Percentiles rank a stretch among this genome's conserved stretches.
phyloP scores from a whole-genome alignment of 2,329 filamentous ascomycete species.

The Paramyrothecium sp. region DNA sequence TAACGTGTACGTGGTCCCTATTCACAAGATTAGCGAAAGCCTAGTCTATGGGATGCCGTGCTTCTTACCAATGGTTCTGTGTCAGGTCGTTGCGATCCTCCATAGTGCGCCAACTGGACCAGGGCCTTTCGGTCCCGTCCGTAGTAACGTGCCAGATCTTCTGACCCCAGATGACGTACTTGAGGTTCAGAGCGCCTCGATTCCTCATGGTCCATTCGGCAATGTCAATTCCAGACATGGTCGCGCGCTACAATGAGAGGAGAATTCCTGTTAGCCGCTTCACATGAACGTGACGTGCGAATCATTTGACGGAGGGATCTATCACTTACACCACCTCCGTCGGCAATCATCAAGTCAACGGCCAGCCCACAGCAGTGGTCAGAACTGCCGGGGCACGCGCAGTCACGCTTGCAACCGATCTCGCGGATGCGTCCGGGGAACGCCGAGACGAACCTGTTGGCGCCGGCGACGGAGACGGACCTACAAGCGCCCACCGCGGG shows the following conservation, averaged over 20 bases:
- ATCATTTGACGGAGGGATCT: not conserved
- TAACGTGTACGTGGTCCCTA: constrained; percentile 25
- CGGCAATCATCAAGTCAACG: constrained; percentile 36
- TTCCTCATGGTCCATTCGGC: constrained; percentile 50
- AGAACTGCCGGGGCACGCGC: constrained; percentile 26
- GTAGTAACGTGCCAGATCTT: constrained; percentile 40
- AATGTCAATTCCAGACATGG: constrained; percentile 37
- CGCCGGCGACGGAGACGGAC: constrained; percentile 31
- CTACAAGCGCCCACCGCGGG: constrained; percentile 34
- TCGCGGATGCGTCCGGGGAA: constrained; percentile 33
- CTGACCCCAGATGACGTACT: constrained; percentile 51
- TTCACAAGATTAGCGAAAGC: not conserved
- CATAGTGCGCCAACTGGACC: constrained; percentile 41
- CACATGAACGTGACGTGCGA: not conserved
- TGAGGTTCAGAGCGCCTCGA: constrained; percentile 35
- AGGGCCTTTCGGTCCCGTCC: constrained; percentile 32
- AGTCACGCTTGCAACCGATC: constrained; percentile 30
- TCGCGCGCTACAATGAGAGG: constrained; percentile 23
- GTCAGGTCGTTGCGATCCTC: constrained; percentile 39
- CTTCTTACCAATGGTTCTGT: constrained; percentile 40
- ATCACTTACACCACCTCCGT: constrained; percentile 34
- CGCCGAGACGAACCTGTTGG: constrained; percentile 30
- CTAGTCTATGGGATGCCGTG: not conserved
- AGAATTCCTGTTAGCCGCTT: not conserved
- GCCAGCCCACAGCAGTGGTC: constrained; percentile 38